Evolutionary conservation across 2,329 filamentous ascomycete species (phyloP), one percentile per base, ranked within the genome.

Genomic region (Paecilomyces niveus): DNA sequence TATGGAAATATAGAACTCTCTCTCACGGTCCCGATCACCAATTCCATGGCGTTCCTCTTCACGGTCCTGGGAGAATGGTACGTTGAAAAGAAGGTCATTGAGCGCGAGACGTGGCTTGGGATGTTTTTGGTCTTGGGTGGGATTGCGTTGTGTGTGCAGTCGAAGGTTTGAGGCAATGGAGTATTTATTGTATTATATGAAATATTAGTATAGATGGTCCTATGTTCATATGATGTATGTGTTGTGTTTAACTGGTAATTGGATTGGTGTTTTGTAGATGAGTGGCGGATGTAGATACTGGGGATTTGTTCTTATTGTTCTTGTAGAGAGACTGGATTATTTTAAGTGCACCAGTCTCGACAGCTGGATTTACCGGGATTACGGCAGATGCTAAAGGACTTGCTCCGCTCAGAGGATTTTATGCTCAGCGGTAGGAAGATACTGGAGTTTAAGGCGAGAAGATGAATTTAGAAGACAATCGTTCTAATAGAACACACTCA

Each of bases 41-140:
- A 97, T 69, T 96, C 92, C 0, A 78, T 96, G 68, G 93, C 93
- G 0, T 97, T 97, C 66, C 75, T 97, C n/a, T 97, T 97, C 70
- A 97, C 93, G 0, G 92, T 97, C 1, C 69, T 97, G 11, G 93
- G 92, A 0, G 93, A 97, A 67, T 97, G 92, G 92, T 95, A 88
- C 80, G 91, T 93, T 0, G 93, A 97, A 68, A 86, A 86, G 61
- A 97, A 97, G 73, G 89, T 92, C 1, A 96, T 97, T 61, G 89
- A 87, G 65, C 83, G 85, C 80, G 90, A 93, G 72, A 96, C 90
- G 0, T 90, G 88, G 82, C 76, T 91, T 57, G 92, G 92, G 7
- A 92, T 96, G 89, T 77, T 78, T 0, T 74, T 96, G 11, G 92
- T 93, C 2, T 76, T 96, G 53, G 82, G 80, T 15, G 92, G 92